Conservation (phyloP, 2,329 filamentous ascomycete species). For the Pseudogymnoascus sp. region DNA sequence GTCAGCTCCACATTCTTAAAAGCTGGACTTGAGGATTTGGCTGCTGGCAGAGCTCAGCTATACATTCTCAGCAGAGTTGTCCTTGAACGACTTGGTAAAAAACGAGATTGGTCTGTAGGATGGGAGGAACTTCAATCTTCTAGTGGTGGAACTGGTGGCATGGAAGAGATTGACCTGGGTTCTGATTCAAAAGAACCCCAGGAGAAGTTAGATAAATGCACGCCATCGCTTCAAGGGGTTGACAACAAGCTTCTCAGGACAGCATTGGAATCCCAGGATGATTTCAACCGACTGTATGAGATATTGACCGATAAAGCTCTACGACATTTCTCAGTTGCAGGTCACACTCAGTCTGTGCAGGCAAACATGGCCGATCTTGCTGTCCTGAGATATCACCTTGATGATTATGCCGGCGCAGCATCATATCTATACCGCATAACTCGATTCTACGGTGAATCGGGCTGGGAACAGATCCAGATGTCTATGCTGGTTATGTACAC, state of each 20-base stretch:
- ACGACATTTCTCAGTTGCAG: conserved; percentile 73
- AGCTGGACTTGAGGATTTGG: conserved; percentile 69
- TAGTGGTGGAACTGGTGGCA: conserved; percentile 16
- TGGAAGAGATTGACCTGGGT: conserved; percentile 53
- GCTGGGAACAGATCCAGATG: conserved; percentile 73
- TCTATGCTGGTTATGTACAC: conserved; percentile 82
- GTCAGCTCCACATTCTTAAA: conserved; percentile 45
- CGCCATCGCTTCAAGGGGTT: conserved; percentile 38
- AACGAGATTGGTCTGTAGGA: conserved; percentile 66
- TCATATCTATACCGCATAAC: conserved; percentile 72
- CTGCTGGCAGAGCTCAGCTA: conserved; percentile 74
- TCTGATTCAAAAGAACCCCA: conserved; percentile 29
- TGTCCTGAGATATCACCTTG: conserved; percentile 68
- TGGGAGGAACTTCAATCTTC: conserved; percentile 51
- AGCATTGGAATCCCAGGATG: conserved; percentile 52
- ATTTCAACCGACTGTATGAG: conserved; percentile 62
- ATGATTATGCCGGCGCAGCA: conserved; percentile 66
- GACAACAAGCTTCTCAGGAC: conserved; percentile 50
- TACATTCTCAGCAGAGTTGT: conserved; percentile 73
- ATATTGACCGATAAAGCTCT: conserved; percentile 77
- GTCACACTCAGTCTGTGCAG: conserved; percentile 69
- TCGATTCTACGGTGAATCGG: conserved; percentile 67
- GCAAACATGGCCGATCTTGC: conserved; percentile 77
- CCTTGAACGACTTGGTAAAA: conserved; percentile 65
- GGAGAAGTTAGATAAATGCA: not conserved